Conservation (phyloP, 805 yeast genomes). For the Starmerella vitae region DNA sequence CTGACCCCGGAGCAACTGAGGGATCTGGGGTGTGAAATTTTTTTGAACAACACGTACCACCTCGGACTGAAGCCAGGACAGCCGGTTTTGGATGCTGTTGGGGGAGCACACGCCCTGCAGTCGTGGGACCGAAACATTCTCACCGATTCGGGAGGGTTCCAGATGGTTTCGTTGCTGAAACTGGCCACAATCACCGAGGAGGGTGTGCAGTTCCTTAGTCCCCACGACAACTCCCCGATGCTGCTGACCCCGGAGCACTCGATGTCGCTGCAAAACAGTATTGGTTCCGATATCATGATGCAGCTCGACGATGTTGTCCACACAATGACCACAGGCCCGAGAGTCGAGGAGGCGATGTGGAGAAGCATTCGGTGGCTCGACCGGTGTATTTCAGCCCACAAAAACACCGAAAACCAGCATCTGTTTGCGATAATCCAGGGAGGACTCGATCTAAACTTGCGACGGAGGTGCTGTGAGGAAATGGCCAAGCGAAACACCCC, state of each 20-base stretch:
- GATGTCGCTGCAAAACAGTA: conserved; percentile 33
- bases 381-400: conserved; percentile 33
- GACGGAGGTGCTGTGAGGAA: conserved; percentile 31
- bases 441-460: conserved; percentile 31
- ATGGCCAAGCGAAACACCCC: conserved; percentile 35
- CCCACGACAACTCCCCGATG: conserved; percentile 37
- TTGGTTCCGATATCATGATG: conserved; percentile 37
- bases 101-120: conserved; percentile 34
- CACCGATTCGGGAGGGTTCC: conserved; percentile 36
- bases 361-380: conserved; percentile 35
- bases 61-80: conserved; percentile 35
- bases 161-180: conserved; percentile 34
- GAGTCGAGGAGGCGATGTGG: conserved; percentile 36
- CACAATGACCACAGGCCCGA: conserved; percentile 33
- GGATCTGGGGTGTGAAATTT: conserved; percentile 31
- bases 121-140: conserved; percentile 33
- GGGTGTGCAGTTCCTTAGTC: conserved; percentile 34
- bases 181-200: conserved; percentile 36
- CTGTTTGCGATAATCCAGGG: conserved; percentile 36
- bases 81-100: conserved; percentile 30
- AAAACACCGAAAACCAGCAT: conserved; percentile 32
- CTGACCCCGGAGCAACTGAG: conserved; percentile 33
- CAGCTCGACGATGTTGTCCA: conserved; percentile 36
- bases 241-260: conserved; percentile 36
- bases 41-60: conserved; percentile 35